Base-by-base conservation (phyloP, 768 basidiomycete species). In the Paxillus ammoniavirescens region DNA sequence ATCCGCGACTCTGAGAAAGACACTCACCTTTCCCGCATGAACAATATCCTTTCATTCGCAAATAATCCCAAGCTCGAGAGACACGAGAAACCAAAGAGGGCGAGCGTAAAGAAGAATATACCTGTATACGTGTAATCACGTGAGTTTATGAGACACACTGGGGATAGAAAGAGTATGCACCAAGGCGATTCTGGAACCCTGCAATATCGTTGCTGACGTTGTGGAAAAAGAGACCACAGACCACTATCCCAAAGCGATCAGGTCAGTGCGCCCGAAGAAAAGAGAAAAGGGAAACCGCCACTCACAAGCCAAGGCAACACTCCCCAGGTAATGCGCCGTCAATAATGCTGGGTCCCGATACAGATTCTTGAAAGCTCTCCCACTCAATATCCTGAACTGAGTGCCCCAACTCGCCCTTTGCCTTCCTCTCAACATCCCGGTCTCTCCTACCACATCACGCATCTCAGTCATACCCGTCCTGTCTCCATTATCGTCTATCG, bases 61-160 rank as follows among this genome's bases (percentile, higher is more conserved):
- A 99, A 98, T 47, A 97, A 73, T 3, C 93, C 91, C 47, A 99
- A 75, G 50, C 95, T 98, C 9, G 94, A 94, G 52, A 99, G 73
- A 66, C 93, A 96, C 5, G 96, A 96, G 73, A 99, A 98, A 3
- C 94, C 97, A 61, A 99, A 98, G 8, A 99, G 75, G 1, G 94
- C 87, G n/a, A 99, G 77, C 3, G 93, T 87, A 73, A 99, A 99
- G 78, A 99, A 95, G 83, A 98, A 98, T 49, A 98, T 81, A 8
- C 95, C 91, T 82, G 70, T 21, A 48, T 18, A 35, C 8, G 37
- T 15, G 6, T 35, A 44, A 52, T 23, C 8, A 31, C 43, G 21
- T 53, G 23, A 48, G 13, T 18, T 28, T 42, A 36, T 43, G 8
- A 41, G 14, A 54, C 13, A 54, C 13, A 43, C 35, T 14, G 12